Conservation (phyloP, 495 filamentous ascomycete species). For the Penicillium herquei region DNA sequence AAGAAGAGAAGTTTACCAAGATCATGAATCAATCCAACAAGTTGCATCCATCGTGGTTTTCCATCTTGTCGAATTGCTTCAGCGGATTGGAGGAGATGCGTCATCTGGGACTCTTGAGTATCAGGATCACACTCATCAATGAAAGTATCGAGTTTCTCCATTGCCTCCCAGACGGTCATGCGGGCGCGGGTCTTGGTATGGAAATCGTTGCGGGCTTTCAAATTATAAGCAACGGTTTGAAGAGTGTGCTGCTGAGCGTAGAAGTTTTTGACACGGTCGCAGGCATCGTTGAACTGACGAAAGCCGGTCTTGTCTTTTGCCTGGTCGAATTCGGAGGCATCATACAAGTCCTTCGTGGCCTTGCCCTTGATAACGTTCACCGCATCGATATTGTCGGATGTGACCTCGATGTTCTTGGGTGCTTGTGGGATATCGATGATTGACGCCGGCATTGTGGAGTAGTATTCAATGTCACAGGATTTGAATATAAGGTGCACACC, state of each 20-base stretch:
- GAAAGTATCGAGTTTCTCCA: conserved; percentile 35
- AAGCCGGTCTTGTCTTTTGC: neutral
- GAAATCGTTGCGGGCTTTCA: conserved; percentile 65
- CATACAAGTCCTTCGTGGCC: neutral
- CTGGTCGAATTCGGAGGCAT: neutral
- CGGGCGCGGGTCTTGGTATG: conserved; percentile 58
- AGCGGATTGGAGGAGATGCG: conserved; percentile 76
- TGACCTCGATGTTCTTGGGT: neutral
- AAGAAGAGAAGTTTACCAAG: conserved; percentile 81
- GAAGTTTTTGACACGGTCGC: conserved; percentile 61
- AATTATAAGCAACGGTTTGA: conserved; percentile 51
- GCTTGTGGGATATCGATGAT: too few relatives aligned
- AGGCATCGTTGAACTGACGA: conserved; percentile 68
- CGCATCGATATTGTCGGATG: neutral
- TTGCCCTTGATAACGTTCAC: neutral
- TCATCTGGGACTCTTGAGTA: conserved; percentile 74
- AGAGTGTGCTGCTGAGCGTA: neutral
- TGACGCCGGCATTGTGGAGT: too few relatives aligned
- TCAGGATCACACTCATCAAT: conserved; percentile 83
- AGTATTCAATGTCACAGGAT: too few relatives aligned
- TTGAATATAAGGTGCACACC: too few relatives aligned
- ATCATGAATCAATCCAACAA: conserved; percentile 80
- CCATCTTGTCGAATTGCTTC: conserved; percentile 82
- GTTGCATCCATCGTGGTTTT: conserved; percentile 85
- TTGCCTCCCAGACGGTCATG: conserved; percentile 80